Evolutionary conservation across 2,329 filamentous ascomycete species (phyloP).

Genomic region (Cladorrhinum sp.): DNA sequence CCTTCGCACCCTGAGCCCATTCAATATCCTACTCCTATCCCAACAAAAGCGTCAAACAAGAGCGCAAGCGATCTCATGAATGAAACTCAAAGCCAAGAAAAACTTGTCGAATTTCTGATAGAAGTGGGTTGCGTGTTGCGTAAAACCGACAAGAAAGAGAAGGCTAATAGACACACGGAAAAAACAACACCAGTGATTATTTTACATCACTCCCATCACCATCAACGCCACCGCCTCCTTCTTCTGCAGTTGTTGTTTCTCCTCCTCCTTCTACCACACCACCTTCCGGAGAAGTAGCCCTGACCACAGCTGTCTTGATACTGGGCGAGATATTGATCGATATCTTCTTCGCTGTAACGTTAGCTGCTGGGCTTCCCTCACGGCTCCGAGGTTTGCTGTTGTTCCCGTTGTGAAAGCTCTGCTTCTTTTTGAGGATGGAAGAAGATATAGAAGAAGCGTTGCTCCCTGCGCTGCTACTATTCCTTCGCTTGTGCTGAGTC

Average conservation of each 20-base stretch:
- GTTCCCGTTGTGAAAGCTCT: conserved; percentile 4
- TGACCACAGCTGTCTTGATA: conserved; percentile 17
- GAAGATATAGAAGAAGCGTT: conserved; percentile 34
- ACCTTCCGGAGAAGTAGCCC: neutral
- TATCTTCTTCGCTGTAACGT: conserved; percentile 21
- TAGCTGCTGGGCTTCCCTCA: neutral
- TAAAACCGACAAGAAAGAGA: neutral
- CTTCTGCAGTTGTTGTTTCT: neutral
- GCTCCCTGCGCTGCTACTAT: conserved; percentile 51
- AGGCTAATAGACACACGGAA: neutral
- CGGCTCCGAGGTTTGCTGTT: neutral
- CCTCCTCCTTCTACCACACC: neutral
- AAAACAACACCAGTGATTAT: neutral
- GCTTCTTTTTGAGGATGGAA: conserved; percentile 43
- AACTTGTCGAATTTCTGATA: neutral
- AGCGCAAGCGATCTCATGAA: neutral
- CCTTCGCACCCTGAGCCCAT: no score
- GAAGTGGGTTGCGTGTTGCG: neutral
- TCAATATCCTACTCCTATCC: no score
- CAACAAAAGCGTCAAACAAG: neutral
- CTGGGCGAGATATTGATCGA: conserved; percentile 25
- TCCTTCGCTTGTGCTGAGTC: conserved; percentile 61
- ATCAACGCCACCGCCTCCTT: neutral
- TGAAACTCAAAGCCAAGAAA: neutral
- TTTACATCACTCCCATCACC: neutral